phyloP scores from a whole-genome alignment of 176 grass and related monocot species.

The Rhynchospora breviuscula region DNA sequence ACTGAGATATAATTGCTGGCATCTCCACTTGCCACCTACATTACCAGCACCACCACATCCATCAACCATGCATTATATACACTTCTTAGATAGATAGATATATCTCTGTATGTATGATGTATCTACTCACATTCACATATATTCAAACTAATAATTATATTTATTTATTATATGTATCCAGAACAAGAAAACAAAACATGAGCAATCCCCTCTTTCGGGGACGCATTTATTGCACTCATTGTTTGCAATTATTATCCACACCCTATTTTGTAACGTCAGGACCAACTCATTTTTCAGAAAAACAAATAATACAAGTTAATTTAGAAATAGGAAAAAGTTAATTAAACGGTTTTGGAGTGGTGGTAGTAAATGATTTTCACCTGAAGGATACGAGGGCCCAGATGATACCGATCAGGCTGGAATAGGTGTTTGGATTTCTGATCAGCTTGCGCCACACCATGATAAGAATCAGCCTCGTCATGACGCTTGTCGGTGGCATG shows the following conservation, averaged over 20 bases:
- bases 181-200: background rate
- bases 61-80: background rate
- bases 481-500: conserved; percentile 96
- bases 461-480: conserved; percentile 95
- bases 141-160: background rate
- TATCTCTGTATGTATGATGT: background rate
- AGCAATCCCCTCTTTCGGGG: conserved; percentile 11
- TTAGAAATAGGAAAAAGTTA: background rate
- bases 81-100: background rate
- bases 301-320: background rate
- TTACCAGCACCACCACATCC: background rate
- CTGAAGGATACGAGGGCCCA: conserved; percentile 97
- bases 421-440: conserved; percentile 98
- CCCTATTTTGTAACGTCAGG: background rate
- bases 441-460: conserved; percentile 99
- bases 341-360: background rate
- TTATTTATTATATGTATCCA: background rate
- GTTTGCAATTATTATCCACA: conserved; percentile 1
- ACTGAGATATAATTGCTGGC: conserved; percentile 79
- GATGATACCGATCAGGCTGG: conserved; percentile 83
- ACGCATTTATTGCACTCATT: conserved; percentile 12
- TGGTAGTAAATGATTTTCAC: conserved; percentile 26
- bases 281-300: background rate
- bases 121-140: background rate
- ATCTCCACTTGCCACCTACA: conserved; percentile 78